Percentiles rank a stretch among this genome's conserved stretches.
phyloP scores from a whole-genome alignment of 2,329 filamentous ascomycete genomes.

The Fusarium coffeatum region DNA sequence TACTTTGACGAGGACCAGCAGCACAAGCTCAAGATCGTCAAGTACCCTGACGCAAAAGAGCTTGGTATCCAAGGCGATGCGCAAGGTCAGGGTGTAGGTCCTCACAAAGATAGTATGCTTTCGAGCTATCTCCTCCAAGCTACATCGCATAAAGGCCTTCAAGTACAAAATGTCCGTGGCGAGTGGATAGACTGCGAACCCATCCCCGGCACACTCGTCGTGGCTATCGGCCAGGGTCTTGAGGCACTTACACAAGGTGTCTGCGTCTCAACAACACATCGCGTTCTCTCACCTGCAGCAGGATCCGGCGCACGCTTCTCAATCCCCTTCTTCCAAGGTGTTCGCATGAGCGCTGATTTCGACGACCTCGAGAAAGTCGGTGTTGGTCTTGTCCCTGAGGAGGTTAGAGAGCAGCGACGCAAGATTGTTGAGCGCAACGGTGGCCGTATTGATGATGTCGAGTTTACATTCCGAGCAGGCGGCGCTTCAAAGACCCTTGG shows the following conservation, averaged over 20 bases:
- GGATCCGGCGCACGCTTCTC: slow-evolving; percentile 80
- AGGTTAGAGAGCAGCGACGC: slow-evolving; percentile 71
- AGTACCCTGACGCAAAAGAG: slow-evolving; percentile 80
- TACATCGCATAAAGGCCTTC: slow-evolving; percentile 77
- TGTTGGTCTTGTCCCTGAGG: slow-evolving; percentile 69
- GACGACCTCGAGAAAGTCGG: slow-evolving; percentile 75
- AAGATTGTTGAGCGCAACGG: slow-evolving; percentile 67
- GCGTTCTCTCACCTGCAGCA: slow-evolving; percentile 78
- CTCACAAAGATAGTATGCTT: slow-evolving; percentile 88
- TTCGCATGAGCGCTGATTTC: slow-evolving; percentile 81
- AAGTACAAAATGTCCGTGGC: slow-evolving; percentile 83
- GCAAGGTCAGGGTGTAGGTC: slow-evolving; percentile 73
- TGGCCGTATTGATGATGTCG: slow-evolving; percentile 77
- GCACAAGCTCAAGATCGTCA: slow-evolving; percentile 91
- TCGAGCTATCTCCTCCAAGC: slow-evolving; percentile 85
- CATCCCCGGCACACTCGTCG: slow-evolving; percentile 80
- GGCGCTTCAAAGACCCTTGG: slow-evolving; percentile 75
- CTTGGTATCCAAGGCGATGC: slow-evolving; percentile 59
- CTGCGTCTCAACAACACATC: slow-evolving; percentile 83
- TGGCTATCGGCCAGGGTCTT: slow-evolving; percentile 87
- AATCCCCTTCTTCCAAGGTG: slow-evolving; percentile 90
- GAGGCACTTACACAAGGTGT: slow-evolving; percentile 88
- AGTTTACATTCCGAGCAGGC: slow-evolving; percentile 85
- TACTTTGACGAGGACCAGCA: slow-evolving; percentile 82
- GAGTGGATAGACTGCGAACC: slow-evolving; percentile 87